Base-by-base conservation (phyloP, 2,329 filamentous ascomycete species). In the Cladosporium sp. region DNA sequence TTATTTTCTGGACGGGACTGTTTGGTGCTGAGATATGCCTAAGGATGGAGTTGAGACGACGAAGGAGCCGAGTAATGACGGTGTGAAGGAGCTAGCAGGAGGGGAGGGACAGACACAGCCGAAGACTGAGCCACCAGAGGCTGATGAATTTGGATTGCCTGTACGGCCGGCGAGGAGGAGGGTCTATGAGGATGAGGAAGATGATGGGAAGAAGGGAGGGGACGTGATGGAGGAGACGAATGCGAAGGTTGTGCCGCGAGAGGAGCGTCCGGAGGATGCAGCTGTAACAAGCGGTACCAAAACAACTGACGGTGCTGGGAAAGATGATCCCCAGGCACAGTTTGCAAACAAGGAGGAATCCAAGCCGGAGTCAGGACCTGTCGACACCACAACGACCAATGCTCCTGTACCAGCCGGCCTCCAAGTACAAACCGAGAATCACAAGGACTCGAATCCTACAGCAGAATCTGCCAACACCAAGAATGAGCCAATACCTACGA, bases 131-230 rank as follows among this genome's bases (percentile, higher is more conserved):
- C 54, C 42, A 39, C 63, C 67, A 9, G 66, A 63, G 30, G 65
- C 70, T 7, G 73, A 75, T 54, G 73, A 75, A 58, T 75, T 74
- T 59, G 73, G 73, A 5, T 61, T 75, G 34, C 71, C 72, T 17
- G 61, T 71, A n/a, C 66, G 66, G 55, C 67, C 67, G 55, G 62
- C 67, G 6, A 61, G 67, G 51, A 69, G 67, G 59, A 63, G 70
- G 54, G 59, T 63, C 2, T 69, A 67, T 47, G 62, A 67, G 39
- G 64, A 66, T 37, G 64, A 59, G 15, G 66, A 63, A 22, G 65
- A 61, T 11, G 59, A 62, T 42, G 37, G 1, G 4, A 42, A 30
- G 39, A 19, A 17, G 11, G 40, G 15, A 14, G 42, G 9, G 12
- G 19, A 37, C 9, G 15, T 14, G 8, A 8, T 30, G 43, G 43